Base-by-base conservation (phyloP, 768 basidiomycete species). In the Flagelloscypha sp. region DNA sequence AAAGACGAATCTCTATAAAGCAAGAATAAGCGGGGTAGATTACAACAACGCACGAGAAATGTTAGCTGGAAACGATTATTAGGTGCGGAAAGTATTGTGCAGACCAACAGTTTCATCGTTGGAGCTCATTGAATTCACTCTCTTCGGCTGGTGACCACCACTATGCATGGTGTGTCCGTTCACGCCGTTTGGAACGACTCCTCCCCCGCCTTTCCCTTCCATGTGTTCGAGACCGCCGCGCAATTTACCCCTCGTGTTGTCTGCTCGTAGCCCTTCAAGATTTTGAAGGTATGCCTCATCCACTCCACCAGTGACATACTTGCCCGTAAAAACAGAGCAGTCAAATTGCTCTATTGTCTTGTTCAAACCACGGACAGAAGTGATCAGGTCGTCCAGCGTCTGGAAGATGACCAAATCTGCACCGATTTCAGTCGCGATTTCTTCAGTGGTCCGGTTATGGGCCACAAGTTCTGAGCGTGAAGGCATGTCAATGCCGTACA, bases 401-500 rank as follows among this genome's bases (percentile, higher is more conserved):
- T 99, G 95, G 69, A 84, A 99, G 53, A 99, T 84, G 56, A 92
- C 84, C 24, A 94, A 73, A 60, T 99, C 95, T 7, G 93, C 95
- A 28, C 92, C 92, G 42, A 98, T 95, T 36, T 75, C 76, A 15
- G 61, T 49, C 3, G 89, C 84, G 42, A 98, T 80, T 41, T 79
- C 72, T 16, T 72, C 66, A 8, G 70, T 73, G 35, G 76, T 74
- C 33, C 89, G 78, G 23, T 70, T 73, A 55, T 92, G 66, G 0
- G 90, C 94, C 33, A 98, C 92, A 21, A 98, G 80, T 53, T 98
- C 94, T 23, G 68, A 61, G n/a, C 88, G 78, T 3, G 92, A 89
- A 20, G 95, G 94, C 95, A 98, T 99, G 63, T 99, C 95, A 53
- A 99, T 99, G 13, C 95, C 95, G 58, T 99, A 98, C 4, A 99